Evolutionary conservation across 208 protist genomes (phyloP).

Genomic region (Crithidia expoeki): DNA sequence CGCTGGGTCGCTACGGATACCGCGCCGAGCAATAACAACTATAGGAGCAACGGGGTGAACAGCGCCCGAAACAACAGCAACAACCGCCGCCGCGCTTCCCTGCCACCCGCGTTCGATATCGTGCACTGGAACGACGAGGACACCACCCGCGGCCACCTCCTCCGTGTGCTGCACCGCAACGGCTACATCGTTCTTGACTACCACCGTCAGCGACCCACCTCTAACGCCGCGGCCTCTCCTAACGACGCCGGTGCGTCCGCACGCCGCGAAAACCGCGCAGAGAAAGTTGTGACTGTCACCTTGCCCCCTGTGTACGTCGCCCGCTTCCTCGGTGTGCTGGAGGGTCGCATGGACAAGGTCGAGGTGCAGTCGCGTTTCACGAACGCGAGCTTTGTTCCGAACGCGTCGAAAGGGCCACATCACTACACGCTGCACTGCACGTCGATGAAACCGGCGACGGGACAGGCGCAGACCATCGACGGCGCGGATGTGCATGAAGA

Average conservation of each 20-base stretch:
- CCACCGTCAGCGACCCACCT: conserved; percentile 51
- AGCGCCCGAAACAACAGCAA: conserved; percentile 28
- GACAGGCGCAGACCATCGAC: conserved; percentile 50
- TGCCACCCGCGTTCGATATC: conserved; percentile 84
- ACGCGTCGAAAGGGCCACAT: conserved; percentile 45
- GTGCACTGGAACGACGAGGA: conserved; percentile 88
- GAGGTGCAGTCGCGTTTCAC: conserved; percentile 87
- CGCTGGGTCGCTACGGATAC: conserved; percentile 27
- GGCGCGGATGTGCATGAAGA: conserved; percentile 58
- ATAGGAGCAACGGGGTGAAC: conserved; percentile 22
- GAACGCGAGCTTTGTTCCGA: conserved; percentile 69
- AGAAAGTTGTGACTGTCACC: conserved; percentile 76
- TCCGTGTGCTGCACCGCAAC: conserved; percentile 81
- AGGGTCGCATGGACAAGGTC: conserved; percentile 68
- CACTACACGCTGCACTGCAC: conserved; percentile 65
- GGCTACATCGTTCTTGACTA: conserved; percentile 84
- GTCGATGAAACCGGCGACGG: conserved; percentile 57
- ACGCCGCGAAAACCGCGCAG: conserved; percentile 37
- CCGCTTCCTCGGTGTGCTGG: conserved; percentile 81
- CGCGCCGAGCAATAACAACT: conserved; percentile 22
- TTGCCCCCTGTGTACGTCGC: conserved; percentile 86
- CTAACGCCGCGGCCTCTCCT: background rate
- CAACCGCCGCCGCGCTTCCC: conserved; percentile 23
- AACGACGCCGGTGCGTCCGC: conserved; percentile 15
- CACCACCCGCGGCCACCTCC: conserved; percentile 59